phyloP scores from a whole-genome alignment of 495 filamentous ascomycete species.

The Trypethelium eluteriae region DNA sequence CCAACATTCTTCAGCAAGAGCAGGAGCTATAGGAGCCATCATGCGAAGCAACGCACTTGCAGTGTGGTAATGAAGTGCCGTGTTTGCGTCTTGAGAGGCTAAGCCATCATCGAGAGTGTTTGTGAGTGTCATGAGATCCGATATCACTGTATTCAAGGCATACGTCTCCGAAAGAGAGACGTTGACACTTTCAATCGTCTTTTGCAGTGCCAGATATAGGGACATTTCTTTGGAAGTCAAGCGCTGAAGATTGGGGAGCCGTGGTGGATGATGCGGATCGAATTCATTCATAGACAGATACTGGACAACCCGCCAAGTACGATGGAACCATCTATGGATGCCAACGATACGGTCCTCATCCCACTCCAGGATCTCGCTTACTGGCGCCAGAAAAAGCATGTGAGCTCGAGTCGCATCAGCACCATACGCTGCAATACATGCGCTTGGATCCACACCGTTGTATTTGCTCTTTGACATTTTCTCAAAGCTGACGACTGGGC shows the following conservation, averaged over 20 bases:
- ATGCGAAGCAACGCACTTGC: constrained; percentile 52
- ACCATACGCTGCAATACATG: constrained; percentile 62
- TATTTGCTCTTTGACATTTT: constrained; percentile 97
- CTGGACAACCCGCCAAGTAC: constrained; percentile 52
- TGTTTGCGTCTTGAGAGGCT: constrained; percentile 30
- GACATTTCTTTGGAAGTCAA: constrained; percentile 44
- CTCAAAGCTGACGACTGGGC: constrained; percentile 60
- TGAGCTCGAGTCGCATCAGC: constrained; percentile 81
- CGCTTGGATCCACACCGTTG: constrained; percentile 79
- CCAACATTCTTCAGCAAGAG: constrained; percentile 75
- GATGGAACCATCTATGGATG: constrained; percentile 67
- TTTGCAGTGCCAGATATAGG: constrained; percentile 56
- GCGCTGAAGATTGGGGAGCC: neutral
- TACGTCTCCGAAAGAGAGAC: constrained; percentile 61
- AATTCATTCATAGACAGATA: constrained; percentile 1
- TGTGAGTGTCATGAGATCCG: constrained; percentile 70
- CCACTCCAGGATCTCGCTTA: constrained; percentile 78
- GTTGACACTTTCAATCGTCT: constrained; percentile 60
- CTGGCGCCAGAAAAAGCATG: constrained; percentile 78
- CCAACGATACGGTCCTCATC: constrained; percentile 76
- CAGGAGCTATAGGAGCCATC: constrained; percentile 69
- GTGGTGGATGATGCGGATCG: neutral
- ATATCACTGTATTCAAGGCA: constrained; percentile 71
- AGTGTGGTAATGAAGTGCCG: constrained; percentile 37
- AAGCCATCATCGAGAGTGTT: constrained; percentile 40